Evolutionary conservation across 345 rosid species (phyloP), one percentile per base, ranked within the genome.

Genomic region (Kandelia obovata): DNA sequence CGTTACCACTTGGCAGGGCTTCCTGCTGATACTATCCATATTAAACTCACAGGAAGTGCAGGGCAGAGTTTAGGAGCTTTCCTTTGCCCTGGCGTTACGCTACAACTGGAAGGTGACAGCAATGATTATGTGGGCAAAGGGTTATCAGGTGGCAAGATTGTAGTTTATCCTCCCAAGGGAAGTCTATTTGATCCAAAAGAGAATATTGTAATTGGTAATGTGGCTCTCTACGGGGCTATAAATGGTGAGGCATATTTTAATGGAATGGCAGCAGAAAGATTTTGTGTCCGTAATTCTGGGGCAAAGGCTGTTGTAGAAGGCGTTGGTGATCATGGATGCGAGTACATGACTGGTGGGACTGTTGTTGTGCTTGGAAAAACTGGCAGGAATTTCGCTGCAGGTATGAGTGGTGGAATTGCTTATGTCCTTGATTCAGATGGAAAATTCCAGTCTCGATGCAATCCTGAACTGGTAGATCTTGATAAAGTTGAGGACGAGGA

Each of bases 201-300:
- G 37, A 96, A 96, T 72, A 96, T 96, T 27, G 92, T 96, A 11
- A 89, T 96, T 0, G 99, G 99, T 66, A 96, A 96, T 62, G 99
- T 96, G 52, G 98, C 97, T 71, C 97, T 96, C 0, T 96, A 96
- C 53, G 99, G 99, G 21, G 98, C 98, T 21, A 92, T 89, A 16
- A 61, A 64, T 31, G 99, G 99, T 52, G 99, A 92, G 77, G 99
- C 98, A 16, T 96, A 89, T 80, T 90, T 96, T 77, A 92, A 88
- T 64, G 99, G 99, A 49, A 96, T 96, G 99, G 98, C 99, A 8
- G 99, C 99, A 32, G 99, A 96, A 76, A 86, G 99, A 73, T 96
- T 96, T 79, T 96, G 89, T 76, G 99, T 96, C 64, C 98, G 99
- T 68, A 96, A 96, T 73, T 96, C 99, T 10, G 99, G 99, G 64